Conservation (phyloP, 2,329 filamentous ascomycete species). For the Aspergillus ruber region DNA sequence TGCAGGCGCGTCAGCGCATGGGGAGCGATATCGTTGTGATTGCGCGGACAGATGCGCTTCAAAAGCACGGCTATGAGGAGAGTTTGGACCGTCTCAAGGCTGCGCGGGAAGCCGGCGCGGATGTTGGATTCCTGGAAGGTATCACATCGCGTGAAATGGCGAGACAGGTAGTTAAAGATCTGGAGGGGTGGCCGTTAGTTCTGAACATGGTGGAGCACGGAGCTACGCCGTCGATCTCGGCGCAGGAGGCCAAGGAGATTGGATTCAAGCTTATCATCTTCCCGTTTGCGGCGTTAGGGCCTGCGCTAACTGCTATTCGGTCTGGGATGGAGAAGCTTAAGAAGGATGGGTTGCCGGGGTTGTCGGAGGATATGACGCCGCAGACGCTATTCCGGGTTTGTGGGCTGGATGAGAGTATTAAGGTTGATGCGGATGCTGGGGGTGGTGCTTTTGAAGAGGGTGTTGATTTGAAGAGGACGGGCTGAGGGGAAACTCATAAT, state of each 20-base stretch:
- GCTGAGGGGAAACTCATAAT: neutral
- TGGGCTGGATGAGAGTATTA: conserved; percentile 36
- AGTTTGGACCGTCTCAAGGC: conserved; percentile 32
- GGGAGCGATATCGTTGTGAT: conserved; percentile 40
- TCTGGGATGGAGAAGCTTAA: conserved; percentile 33
- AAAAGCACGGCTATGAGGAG: conserved; percentile 35
- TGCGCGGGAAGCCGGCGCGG: conserved; percentile 35
- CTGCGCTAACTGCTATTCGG: conserved; percentile 32
- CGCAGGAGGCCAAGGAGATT: conserved; percentile 32
- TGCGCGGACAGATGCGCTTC: conserved; percentile 37
- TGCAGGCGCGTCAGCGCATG: conserved; percentile 26
- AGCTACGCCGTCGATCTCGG: conserved; percentile 33
- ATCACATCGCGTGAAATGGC: conserved; percentile 34
- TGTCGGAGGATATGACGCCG: conserved; percentile 26
- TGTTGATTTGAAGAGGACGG: conserved; percentile 22
- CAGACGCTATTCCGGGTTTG: conserved; percentile 40
- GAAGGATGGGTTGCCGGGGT: conserved; percentile 26
- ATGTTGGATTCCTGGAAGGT: conserved; percentile 39
- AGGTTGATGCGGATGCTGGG: conserved; percentile 35
- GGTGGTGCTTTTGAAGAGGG: conserved; percentile 27
- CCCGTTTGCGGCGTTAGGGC: conserved; percentile 34
- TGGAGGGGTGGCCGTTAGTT: conserved; percentile 35
- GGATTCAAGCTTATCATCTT: conserved; percentile 41
- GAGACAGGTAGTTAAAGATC: conserved; percentile 26
- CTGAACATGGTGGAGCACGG: conserved; percentile 43